Base-by-base conservation (phyloP, 257 asterid genomes). In the Gentiana straminea region DNA sequence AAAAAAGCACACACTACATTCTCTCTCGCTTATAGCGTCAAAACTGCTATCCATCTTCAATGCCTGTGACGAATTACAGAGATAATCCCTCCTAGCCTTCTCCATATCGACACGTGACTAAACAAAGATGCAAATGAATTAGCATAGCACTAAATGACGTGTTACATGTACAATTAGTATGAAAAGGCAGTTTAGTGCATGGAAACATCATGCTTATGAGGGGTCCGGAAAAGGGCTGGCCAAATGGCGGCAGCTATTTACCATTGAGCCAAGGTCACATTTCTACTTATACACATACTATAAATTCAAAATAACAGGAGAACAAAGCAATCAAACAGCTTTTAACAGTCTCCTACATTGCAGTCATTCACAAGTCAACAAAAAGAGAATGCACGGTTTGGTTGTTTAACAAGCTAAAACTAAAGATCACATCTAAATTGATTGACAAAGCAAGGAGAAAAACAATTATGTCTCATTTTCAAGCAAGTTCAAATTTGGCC, bases 61-160 rank as follows among this genome's bases (percentile, higher is more conserved):
- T 12, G 70, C 60, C 54, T 37, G 61, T 13, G 68, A 62, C 49
- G 41, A 36, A 49, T 53, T 68, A 77, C 86, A 79, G 3, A 92
- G 59, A 67, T 81, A 71, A 49, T 74, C 68, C 69, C 83, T 82
- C 79, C 66, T 66, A 52, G 51, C 49, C 65, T 54, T 65, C 75
- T 92, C 97, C 13, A 49, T 50, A 52, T 57, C 45, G 51, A 87
- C 72, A n/a, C 93, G 86, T 1, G 65, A 49, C 98, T 91, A 64
- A 60, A 58, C 4, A 47, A 52, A 46, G 45, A 53, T 4, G 13
- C 32, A 65, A 11, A 8, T 11, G 12, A n/a, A 33, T 58, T 1
- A 34, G 5, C 9, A 7, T 36, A 38, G 13, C 12, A 5, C 12
- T 32, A 13, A 2, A 33, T 24, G 6, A 7, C 24, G 24, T 24